phyloP scores from a whole-genome alignment of 1,284 basidiomycete genomes.

The Boletus semigastroideus region DNA sequence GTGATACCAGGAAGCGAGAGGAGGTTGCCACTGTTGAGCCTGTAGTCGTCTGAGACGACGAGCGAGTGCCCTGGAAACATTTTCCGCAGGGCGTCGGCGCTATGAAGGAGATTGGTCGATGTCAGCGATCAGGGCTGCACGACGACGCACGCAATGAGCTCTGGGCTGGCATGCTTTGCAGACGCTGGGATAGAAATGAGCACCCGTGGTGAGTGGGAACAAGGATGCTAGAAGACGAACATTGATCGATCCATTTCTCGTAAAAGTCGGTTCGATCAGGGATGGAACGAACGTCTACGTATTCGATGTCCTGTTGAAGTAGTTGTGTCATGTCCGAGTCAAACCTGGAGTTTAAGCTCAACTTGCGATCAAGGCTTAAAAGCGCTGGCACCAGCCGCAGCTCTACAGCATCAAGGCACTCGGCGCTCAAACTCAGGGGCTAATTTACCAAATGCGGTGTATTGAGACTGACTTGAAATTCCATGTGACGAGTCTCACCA shows the following conservation, averaged over 20 bases:
- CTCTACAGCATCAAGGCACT: too few relatives aligned
- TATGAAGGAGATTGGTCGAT: constrained; percentile 22
- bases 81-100: constrained; percentile 52
- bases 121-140: not conserved
- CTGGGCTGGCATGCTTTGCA: constrained; percentile 44
- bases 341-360: not conserved
- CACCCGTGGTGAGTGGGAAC: not conserved
- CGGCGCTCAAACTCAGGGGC: constrained; percentile 15
- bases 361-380: not conserved
- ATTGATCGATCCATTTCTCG: constrained; percentile 52
- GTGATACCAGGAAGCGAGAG: constrained; percentile 51
- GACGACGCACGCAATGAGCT: constrained; percentile 44
- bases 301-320: constrained; percentile 25
- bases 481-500: constrained; percentile 1
- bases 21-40: constrained; percentile 41
- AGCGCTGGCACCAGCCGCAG: too few relatives aligned
- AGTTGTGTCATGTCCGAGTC: constrained; percentile 9
- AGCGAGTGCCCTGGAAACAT: constrained; percentile 64
- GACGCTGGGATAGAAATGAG: constrained; percentile 41
- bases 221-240: constrained; percentile 35
- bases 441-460: constrained; percentile 14
- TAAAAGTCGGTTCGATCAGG: constrained; percentile 39
- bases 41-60: constrained; percentile 49
- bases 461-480: constrained; percentile 16
- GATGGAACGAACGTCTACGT: constrained; percentile 22